phyloP scores from a whole-genome alignment of 768 basidiomycete genomes.

The Cantharellus anzutake region DNA sequence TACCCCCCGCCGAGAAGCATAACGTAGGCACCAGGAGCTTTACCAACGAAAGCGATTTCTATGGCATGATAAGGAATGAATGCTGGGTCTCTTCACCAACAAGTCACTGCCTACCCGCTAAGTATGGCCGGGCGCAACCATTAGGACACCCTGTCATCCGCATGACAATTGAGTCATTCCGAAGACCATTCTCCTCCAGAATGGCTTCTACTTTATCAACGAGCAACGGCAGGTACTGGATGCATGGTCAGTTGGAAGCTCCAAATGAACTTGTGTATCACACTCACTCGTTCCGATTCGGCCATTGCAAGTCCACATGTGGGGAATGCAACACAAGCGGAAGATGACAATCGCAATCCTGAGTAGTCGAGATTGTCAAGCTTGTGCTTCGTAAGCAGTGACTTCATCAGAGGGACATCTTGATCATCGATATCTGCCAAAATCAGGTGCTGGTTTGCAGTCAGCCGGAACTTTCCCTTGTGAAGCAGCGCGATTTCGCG shows the following conservation, averaged over 20 bases:
- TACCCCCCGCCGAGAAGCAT: conserved; percentile 97
- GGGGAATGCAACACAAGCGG: conserved; percentile 95
- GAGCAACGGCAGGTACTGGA: conserved; percentile 74
- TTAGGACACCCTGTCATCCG: conserved; percentile 97
- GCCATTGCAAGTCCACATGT: conserved; percentile 41
- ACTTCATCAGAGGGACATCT: conserved; percentile 62
- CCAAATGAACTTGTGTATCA: conserved; percentile 12
- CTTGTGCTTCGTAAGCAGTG: conserved; percentile 63
- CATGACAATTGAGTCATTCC: conserved; percentile 94
- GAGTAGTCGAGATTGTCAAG: conserved; percentile 71
- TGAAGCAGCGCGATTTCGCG: conserved; percentile 85
- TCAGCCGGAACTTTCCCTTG: conserved; percentile 85
- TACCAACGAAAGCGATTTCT: conserved; percentile 95
- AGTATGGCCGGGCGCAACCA: conserved; percentile 82
- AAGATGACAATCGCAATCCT: conserved; percentile 69
- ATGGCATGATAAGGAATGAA: conserved; percentile 4
- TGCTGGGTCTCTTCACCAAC: background rate
- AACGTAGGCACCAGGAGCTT: conserved; percentile 77
- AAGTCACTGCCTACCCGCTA: conserved; percentile 39
- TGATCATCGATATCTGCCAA: conserved; percentile 62
- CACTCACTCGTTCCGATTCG: conserved; percentile 21
- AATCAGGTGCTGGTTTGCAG: conserved; percentile 87
- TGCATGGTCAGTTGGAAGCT: background rate
- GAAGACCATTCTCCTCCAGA: conserved; percentile 79
- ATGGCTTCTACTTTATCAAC: conserved; percentile 91